Evolutionary conservation across 495 filamentous ascomycete genomes (phyloP), one percentile per base, ranked within the genome.

Genomic region (Penicillium arizonense): DNA sequence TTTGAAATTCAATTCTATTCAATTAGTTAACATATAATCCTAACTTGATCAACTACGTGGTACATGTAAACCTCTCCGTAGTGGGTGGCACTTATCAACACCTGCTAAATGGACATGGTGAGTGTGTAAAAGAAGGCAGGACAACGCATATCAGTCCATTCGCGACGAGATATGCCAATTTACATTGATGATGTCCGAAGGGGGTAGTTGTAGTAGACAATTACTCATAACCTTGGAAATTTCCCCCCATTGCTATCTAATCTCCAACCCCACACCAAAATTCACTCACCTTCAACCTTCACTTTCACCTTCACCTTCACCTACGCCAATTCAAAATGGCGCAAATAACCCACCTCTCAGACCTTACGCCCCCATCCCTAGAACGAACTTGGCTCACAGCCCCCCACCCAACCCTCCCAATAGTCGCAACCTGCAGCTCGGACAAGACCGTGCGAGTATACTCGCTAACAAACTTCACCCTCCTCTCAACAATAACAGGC

Each of bases 391-490:
- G 94, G 94, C 79, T 83, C 36, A 86, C 89, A 37, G 75, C 87
- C 34, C 87, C 91, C 0, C 95, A 98, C 72, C 93, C 93, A 1
- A 84, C 82, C 21, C 85, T 93, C 24, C 94, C 94, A 2, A 76
- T 98, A 50, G 75, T 97, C 56, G 94, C 94, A 43, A 96, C 93
- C 51, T 84, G 88, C 68, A 91, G 89, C 76, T 82, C 87, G 33
- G 86, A 90, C 72, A 91, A 90, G 51, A 86, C 87, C 32, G 89
- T 91, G 40, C 90, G 88, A 45, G 77, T 98, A 55, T 95, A 94
- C 78, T 94, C 88, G 20, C 85, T 97, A 14, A 79, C 79, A 20
- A 88, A 86, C 57, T 88, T 95, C 65, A 82, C 81, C 9, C 79
- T 89, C 16, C 86, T 91, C 56, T 89, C 85, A 45, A 82, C 81